Base-by-base conservation (phyloP, 805 yeast genomes). In the Ogataea haglerorum region DNA sequence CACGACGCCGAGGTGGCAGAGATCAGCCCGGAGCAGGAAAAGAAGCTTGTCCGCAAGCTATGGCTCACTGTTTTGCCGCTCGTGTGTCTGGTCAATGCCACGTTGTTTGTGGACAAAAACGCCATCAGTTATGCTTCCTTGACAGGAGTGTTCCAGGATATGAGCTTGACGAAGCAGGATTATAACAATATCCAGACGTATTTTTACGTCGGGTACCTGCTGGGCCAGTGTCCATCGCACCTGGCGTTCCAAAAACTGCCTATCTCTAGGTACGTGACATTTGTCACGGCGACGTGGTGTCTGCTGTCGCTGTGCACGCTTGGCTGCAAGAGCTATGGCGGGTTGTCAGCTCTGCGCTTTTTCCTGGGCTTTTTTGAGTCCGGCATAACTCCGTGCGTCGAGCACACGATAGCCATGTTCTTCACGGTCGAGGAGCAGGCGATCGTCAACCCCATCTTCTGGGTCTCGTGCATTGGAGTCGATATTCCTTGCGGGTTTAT, bases 31-130 rank as follows among this genome's bases (percentile, higher is more conserved):
- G 70, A 64, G 32, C 66, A 69, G 50, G 76, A 71, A 23, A 60
- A 52, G 30, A 61, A 53, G 37, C 51, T 73, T 10, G 52, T 63
- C 2, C 53, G 67, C 30, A 72, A 72, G 46, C 65, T 72, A 5
- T 60, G 58, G 57, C 52, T 63, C 25, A 63, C 67, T 5, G 59
- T 71, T 19, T 23, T 54, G 16, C 57, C 69, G 0, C 52, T 70
- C 19, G 62, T 66, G 2, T 63, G 68, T 38, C 31, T 67, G 12
- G 65, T 73, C 18, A 67, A 72, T 53, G 48, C 68, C 42, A 47
- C 70, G n/a, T 56, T 73, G 39, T 75, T 69, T 50, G 67, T 73
- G 54, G 81, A 76, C 54, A 76, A 76, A 48, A 75, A 75, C 3
- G 69, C 78, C 3, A 48, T 75, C 31, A 67, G 75, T 0, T 76